Evolutionary conservation across 2,329 filamentous ascomycete genomes (phyloP).

Genomic region (Xylariaceae sp.): DNA sequence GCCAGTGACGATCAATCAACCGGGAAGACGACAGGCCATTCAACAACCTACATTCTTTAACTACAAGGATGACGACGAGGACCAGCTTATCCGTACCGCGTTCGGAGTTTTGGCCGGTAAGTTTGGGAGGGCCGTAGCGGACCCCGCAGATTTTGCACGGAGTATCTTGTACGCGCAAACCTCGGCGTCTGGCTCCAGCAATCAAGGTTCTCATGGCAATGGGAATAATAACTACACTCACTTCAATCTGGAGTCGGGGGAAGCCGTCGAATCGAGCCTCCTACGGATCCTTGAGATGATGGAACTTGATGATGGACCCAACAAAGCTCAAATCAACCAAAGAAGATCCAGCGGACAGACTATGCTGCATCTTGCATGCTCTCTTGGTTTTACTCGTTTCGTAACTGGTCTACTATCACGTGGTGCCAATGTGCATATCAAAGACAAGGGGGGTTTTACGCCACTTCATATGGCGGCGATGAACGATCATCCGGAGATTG

Average conservation of each 20-base stretch:
- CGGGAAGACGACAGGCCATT: slow-evolving; percentile 30
- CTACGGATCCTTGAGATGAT: slow-evolving; percentile 73
- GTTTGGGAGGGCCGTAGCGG: slow-evolving; percentile 57
- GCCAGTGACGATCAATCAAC: slow-evolving; percentile 63
- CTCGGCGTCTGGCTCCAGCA: slow-evolving; percentile 41
- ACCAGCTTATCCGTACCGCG: slow-evolving; percentile 64
- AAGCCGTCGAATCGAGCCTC: slow-evolving; percentile 59
- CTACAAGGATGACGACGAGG: slow-evolving; percentile 68
- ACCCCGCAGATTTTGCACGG: slow-evolving; percentile 58
- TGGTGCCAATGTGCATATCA: slow-evolving; percentile 70
- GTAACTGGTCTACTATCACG: slow-evolving; percentile 72
- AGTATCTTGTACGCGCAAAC: slow-evolving; percentile 50
- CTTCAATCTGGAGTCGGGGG: slow-evolving; percentile 38
- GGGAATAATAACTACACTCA: slow-evolving; percentile 35
- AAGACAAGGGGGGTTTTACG: slow-evolving; percentile 76
- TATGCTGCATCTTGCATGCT: slow-evolving; percentile 75
- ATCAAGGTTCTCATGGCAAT: slow-evolving; percentile 42
- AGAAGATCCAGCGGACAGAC: slow-evolving; percentile 66
- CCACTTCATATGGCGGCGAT: slow-evolving; percentile 78
- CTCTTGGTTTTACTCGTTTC: slow-evolving; percentile 69
- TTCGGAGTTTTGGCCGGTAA: slow-evolving; percentile 61
- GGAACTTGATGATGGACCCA: slow-evolving; percentile 69
- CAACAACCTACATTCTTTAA: slow-evolving; percentile 57
- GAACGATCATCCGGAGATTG: slow-evolving; percentile 70
- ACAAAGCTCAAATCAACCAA: slow-evolving; percentile 64